A percentile compares a stretch with the other conserved stretches of the same genome.
phyloP scores from a whole-genome alignment of 768 basidiomycete genomes.

The Boletus pseudopeckii region DNA sequence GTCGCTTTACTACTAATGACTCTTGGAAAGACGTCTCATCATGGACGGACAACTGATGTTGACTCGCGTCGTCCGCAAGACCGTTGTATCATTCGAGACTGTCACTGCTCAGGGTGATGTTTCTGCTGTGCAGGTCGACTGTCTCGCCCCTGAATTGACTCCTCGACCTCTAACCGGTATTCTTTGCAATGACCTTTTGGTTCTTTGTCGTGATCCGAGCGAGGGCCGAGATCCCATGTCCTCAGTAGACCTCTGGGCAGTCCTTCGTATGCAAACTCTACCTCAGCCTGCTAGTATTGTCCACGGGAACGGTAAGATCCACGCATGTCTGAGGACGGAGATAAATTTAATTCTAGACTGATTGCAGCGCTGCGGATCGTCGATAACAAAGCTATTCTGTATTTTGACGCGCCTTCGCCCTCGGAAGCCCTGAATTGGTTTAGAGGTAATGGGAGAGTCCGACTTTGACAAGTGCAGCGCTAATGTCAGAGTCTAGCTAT shows the following conservation, averaged over 20 bases:
- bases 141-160: slow-evolving; percentile 81
- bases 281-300: slow-evolving; percentile 89
- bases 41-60: slow-evolving; percentile 87
- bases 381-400: slow-evolving; percentile 88
- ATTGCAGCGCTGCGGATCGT: slow-evolving; percentile 74
- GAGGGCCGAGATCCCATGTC: slow-evolving; percentile 73
- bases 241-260: slow-evolving; percentile 91
- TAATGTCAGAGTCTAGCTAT: slow-evolving; percentile 52
- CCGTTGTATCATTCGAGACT: slow-evolving; percentile 75
- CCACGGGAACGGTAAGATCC: slow-evolving; percentile 69
- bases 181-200: slow-evolving; percentile 89
- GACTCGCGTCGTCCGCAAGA: slow-evolving; percentile 88
- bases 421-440: slow-evolving; percentile 89
- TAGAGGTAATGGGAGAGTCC: slow-evolving; percentile 55
- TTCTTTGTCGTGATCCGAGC: slow-evolving; percentile 84
- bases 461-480: background rate
- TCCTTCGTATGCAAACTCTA: slow-evolving; percentile 90
- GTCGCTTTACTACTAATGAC: slow-evolving; percentile 5
- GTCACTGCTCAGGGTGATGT: slow-evolving; percentile 74
- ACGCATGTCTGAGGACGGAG: background rate
- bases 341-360: slow-evolving; percentile 3
- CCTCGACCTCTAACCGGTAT: slow-evolving; percentile 77
- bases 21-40: slow-evolving; percentile 67
- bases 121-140: slow-evolving; percentile 84
- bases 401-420: slow-evolving; percentile 81